Evolutionary conservation across 164 flowering plant genomes (phyloP).

Genomic region (Berberis vulgaris): DNA sequence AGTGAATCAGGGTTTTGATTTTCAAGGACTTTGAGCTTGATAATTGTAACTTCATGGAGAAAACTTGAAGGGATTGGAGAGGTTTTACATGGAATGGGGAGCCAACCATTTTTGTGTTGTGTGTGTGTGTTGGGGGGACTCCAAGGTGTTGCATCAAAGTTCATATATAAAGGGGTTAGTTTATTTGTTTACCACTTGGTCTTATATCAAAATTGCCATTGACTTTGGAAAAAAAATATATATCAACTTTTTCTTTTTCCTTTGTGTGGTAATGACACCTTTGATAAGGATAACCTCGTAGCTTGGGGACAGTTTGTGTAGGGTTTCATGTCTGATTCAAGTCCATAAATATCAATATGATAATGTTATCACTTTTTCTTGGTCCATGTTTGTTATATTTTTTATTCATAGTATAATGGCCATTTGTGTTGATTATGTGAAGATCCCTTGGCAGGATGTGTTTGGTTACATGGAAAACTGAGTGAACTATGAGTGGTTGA

Average conservation of each 20-base stretch:
- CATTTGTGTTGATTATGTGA: too few species aligned
- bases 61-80: conserved; percentile 26
- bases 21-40: conserved; percentile 47
- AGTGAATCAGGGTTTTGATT: conserved; percentile 55
- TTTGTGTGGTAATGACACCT: background rate
- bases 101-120: conserved; percentile 7
- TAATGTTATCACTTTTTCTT: background rate
- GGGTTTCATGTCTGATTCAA: background rate
- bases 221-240: background rate
- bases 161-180: conserved; percentile 4
- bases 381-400: too few species aligned
- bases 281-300: background rate
- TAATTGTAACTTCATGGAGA: conserved; percentile 29
- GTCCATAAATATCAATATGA: background rate
- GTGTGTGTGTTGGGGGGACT: too few species aligned
- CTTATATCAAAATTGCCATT: conserved; percentile 6
- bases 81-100: conserved; percentile 24
- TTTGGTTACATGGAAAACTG: too few species aligned
- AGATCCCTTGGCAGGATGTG: too few species aligned
- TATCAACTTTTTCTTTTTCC: background rate
- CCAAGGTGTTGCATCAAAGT: background rate
- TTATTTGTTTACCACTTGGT: background rate
- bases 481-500: too few species aligned
- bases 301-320: background rate
- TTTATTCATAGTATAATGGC: too few species aligned